Evolutionary conservation across 179 eudicot genomes (phyloP), one percentile per base, ranked within the genome.

Genomic region (Beta lomatogona): DNA sequence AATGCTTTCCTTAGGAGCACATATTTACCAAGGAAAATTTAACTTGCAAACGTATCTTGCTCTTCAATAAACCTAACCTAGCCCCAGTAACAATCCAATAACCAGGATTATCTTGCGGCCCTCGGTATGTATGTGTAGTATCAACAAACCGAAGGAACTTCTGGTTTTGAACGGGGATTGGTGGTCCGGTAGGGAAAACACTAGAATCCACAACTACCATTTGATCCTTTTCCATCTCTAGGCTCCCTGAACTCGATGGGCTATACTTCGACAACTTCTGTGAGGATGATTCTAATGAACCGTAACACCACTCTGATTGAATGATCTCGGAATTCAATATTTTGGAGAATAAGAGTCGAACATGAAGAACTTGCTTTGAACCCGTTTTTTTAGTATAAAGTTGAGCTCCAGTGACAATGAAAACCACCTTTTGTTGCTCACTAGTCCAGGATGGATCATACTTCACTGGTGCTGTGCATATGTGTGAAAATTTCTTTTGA

Each of bases 51-150:
- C 91, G 79, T 55, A 94, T 88, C 80, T 92, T 92, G 41, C 90
- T 91, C 73, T 85, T 89, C 53, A 88, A 91, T 86, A 88, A 64
- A 11, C 79, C 89, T 75, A 94, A 76, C 85, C 85, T 88, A 25
- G 98, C 98, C 55, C 93, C 98, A 0, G 97, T 92, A 4, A 88
- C 97, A 67, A 91, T 72, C 98, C 98, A 94, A 82, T 94, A 89
- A 21, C 98, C 97, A 0, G 98, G 98, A 60, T 64, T 80, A 80
- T 94, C 97, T 54, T 80, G 80, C n/a, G 97, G 95, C 79, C 98
- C 97, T 71, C 85, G 78, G 31, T 89, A 87, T 54, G 93, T 63
- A 63, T 94, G 85, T 28, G 88, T 75, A 57, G 86, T 83, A 78
- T 94, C 93, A 80, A 94, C 93, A 82, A 84, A 88, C 79, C 84